phyloP scores from a whole-genome alignment of 257 asterid genomes.

The Solanum etuberosum region DNA sequence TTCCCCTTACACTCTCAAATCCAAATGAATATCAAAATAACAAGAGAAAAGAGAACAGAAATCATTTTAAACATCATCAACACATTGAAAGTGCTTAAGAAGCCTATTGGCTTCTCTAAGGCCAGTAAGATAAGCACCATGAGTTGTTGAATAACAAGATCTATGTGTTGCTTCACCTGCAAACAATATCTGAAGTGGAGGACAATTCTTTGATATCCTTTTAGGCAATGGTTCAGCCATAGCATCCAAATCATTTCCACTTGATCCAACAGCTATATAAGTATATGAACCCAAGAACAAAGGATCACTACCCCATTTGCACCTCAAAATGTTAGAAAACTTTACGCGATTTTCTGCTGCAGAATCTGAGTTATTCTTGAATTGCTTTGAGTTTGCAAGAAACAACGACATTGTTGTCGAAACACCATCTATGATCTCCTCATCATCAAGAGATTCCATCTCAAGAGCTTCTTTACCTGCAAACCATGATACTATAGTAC shows the following conservation, averaged over 20 bases:
- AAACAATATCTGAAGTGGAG: slow-evolving; percentile 7
- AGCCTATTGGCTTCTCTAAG: neutral
- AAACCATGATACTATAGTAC: slow-evolving; percentile 56
- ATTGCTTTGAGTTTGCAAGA: slow-evolving; percentile 15
- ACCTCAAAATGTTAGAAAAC: slow-evolving; percentile 47
- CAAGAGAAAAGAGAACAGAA: neutral
- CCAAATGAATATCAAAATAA: neutral
- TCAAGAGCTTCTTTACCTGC: slow-evolving; percentile 69
- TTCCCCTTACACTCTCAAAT: no score
- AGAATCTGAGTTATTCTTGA: slow-evolving; percentile 2
- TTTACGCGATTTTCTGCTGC: neutral
- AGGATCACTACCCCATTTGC: slow-evolving; percentile 80
- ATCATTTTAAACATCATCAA: neutral
- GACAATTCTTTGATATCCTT: neutral
- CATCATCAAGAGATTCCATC: slow-evolving; percentile 25
- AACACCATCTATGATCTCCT: slow-evolving; percentile 50
- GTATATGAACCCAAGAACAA: slow-evolving; percentile 75
- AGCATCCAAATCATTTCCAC: slow-evolving; percentile 64
- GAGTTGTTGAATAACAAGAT: slow-evolving; percentile 76
- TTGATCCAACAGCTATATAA: slow-evolving; percentile 77
- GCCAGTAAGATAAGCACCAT: slow-evolving; percentile 87
- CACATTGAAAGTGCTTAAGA: neutral
- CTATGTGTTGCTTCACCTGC: slow-evolving; percentile 13
- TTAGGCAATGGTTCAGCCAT: slow-evolving; percentile 40
- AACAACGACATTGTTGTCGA: slow-evolving; percentile 37